Evolutionary conservation across 2,329 filamentous ascomycete genomes (phyloP).

Genomic region (Penicillium sp.): DNA sequence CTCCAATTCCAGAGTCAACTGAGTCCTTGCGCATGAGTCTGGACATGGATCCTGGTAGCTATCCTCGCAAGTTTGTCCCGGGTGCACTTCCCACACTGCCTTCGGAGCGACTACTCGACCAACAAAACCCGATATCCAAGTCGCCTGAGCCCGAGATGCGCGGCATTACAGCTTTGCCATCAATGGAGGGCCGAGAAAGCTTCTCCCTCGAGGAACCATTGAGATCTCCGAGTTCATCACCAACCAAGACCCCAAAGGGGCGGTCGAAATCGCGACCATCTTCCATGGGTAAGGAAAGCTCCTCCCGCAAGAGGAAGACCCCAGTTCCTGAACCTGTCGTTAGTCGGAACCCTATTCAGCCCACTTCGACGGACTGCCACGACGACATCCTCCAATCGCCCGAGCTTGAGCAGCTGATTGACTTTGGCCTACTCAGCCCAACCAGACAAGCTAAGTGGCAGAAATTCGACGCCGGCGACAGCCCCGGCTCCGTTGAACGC

Average conservation of each 20-base stretch:
- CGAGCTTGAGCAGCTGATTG: slow-evolving; percentile 14
- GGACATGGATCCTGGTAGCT: slow-evolving; percentile 25
- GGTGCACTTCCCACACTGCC: slow-evolving; percentile 45
- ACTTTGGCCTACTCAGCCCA: slow-evolving; percentile 17
- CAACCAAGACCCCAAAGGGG: slow-evolving; percentile 15
- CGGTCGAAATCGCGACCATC: slow-evolving; percentile 14
- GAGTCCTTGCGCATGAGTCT: slow-evolving; percentile 17
- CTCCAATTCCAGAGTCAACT: slow-evolving; percentile 10
- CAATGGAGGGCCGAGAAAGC: slow-evolving; percentile 13
- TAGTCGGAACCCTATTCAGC: slow-evolving; percentile 22
- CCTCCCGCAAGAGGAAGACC: slow-evolving; percentile 37
- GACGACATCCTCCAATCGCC: slow-evolving; percentile 7
- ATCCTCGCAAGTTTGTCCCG: slow-evolving; percentile 40
- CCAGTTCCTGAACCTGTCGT: slow-evolving; percentile 29
- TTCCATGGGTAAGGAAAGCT: slow-evolving; percentile 29
- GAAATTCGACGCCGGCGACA: slow-evolving; percentile 31
- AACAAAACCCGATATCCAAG: slow-evolving; percentile 23
- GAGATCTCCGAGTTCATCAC: slow-evolving; percentile 1
- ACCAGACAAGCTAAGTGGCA: slow-evolving; percentile 31
- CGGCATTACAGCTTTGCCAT: slow-evolving; percentile 15
- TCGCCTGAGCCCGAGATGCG: slow-evolving; percentile 7
- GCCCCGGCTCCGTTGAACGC: slow-evolving; percentile 35
- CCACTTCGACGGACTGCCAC: slow-evolving; percentile 14
- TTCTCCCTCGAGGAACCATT: slow-evolving; percentile 13
- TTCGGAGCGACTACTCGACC: slow-evolving; percentile 45